Evolutionary conservation across 2,329 filamentous ascomycete genomes (phyloP).

Genomic region (Exserohilum rostratum): DNA sequence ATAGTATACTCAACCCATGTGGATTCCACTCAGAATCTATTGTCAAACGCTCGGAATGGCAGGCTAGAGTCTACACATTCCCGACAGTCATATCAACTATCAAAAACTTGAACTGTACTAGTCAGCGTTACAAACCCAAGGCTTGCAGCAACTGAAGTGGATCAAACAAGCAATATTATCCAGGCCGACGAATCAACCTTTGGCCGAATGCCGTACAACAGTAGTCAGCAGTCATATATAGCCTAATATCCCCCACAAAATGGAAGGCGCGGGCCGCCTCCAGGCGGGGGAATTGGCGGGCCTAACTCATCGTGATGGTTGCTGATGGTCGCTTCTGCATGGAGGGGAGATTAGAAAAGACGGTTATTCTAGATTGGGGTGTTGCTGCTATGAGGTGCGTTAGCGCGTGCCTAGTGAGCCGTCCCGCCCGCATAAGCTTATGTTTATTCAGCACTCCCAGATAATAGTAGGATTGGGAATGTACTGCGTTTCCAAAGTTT

Average conservation of each 20-base stretch:
- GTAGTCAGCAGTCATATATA: slow-evolving; percentile 8
- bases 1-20: background rate
- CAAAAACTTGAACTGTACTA: background rate
- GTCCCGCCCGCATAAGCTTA: background rate
- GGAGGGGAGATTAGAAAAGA: too few relatives aligned
- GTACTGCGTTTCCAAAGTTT: background rate
- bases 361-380: too few relatives aligned
- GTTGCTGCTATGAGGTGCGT: too few relatives aligned
- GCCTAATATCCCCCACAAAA: slow-evolving; percentile 1
- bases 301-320: background rate
- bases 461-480: background rate
- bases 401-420: too few relatives aligned
- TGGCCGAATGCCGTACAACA: too few relatives aligned
- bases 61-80: background rate
- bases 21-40: background rate
- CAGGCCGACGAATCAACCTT: background rate
- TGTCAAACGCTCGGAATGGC: too few relatives aligned
- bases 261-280: background rate
- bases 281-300: background rate
- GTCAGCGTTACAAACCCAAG: background rate
- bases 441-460: background rate
- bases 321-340: background rate
- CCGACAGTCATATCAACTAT: background rate
- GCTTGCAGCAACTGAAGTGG: background rate
- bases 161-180: background rate